Evolutionary conservation across 768 basidiomycete species (phyloP).

Genomic region (Lentinula sp.): DNA sequence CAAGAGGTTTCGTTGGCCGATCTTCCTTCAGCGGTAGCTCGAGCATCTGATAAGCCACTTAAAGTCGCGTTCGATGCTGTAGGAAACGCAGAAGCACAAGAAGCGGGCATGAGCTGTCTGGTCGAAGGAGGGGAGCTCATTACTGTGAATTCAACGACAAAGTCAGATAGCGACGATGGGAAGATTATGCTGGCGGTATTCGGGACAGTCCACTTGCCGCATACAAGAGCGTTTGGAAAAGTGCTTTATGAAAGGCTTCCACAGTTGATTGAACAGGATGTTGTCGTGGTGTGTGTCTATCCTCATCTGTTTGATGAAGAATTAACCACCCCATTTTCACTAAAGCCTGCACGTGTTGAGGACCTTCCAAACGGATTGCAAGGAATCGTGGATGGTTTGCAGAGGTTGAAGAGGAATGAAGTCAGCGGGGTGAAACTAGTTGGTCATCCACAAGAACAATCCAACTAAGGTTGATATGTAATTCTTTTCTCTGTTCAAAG

Average conservation of each 20-base stretch:
- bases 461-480: neutral
- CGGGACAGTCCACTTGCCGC: slow-evolving; percentile 9
- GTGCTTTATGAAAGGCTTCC: neutral
- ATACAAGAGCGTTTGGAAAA: neutral
- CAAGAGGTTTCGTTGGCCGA: neutral
- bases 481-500: neutral
- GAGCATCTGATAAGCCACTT: neutral
- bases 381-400: slow-evolving; percentile 15
- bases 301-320: neutral
- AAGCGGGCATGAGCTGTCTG: neutral
- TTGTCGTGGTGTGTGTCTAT: neutral
- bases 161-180: slow-evolving; percentile 8
- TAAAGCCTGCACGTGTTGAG: slow-evolving; percentile 18
- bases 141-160: neutral
- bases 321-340: neutral
- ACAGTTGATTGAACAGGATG: neutral
- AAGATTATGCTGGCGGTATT: slow-evolving; percentile 11
- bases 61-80: neutral
- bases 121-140: neutral
- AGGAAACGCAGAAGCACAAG: neutral
- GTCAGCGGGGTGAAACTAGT: slow-evolving; percentile 20
- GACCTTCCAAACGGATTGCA: slow-evolving; percentile 15
- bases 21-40: neutral
- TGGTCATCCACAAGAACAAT: slow-evolving; percentile 10
- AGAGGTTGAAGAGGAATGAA: slow-evolving; percentile 11